Conservation (phyloP, 192 early-diverging fungal species). For the Gonapodya prolifera region DNA sequence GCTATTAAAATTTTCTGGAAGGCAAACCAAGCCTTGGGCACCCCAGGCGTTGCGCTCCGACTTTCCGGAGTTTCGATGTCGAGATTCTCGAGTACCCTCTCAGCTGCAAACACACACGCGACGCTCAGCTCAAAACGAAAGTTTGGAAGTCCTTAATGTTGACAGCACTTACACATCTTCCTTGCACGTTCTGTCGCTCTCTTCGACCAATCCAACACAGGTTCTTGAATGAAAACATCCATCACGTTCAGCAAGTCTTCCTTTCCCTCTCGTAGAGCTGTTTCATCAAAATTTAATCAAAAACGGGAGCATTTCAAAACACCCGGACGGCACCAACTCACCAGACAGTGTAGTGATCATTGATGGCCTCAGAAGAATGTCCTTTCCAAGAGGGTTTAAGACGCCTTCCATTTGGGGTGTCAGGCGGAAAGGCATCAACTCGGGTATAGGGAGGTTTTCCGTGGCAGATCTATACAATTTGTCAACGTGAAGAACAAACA, state of each 20-base stretch:
- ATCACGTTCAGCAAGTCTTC: slow-evolving; percentile 58
- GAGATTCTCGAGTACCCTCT: background rate
- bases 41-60: slow-evolving; percentile 11
- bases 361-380: slow-evolving; percentile 43
- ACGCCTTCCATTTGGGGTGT: slow-evolving; percentile 52
- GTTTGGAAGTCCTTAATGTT: background rate
- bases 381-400: slow-evolving; percentile 52
- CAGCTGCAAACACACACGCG: background rate
- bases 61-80: background rate
- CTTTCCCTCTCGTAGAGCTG: slow-evolving; percentile 43
- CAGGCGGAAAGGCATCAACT: slow-evolving; percentile 62
- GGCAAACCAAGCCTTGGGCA: slow-evolving; percentile 56
- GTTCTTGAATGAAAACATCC: slow-evolving; percentile 72
- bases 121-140: background rate
- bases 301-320: slow-evolving; percentile 4
- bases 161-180: slow-evolving; percentile 27
- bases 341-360: slow-evolving; percentile 56
- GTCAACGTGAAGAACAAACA: background rate
- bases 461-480: slow-evolving; percentile 40
- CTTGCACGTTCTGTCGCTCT: slow-evolving; percentile 42
- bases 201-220: slow-evolving; percentile 68
- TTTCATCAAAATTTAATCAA: slow-evolving; percentile 5
- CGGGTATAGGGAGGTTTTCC: slow-evolving; percentile 60
- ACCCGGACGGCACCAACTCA: slow-evolving; percentile 6
- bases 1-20: slow-evolving; percentile 63